Conservation (phyloP, 148 eudicot species). For the Diospyros lotus region DNA sequence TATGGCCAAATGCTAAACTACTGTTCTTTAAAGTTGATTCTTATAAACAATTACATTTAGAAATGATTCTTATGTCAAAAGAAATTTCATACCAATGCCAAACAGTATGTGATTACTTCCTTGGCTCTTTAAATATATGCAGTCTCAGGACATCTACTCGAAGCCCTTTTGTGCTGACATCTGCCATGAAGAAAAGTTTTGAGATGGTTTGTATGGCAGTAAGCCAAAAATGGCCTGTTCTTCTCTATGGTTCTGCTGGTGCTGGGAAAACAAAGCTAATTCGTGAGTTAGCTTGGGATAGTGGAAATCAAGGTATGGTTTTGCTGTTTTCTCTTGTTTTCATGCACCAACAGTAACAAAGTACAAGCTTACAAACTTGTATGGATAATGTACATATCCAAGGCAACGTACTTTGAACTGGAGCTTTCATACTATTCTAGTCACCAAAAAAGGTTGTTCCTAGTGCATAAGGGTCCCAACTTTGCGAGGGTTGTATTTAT, state of each 20-base stretch:
- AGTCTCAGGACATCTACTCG: slow-evolving; percentile 17
- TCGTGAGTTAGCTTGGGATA: slow-evolving; percentile 51
- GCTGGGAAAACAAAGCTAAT: slow-evolving; percentile 84
- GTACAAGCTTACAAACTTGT: too few relatives aligned
- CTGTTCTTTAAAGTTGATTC: too few relatives aligned
- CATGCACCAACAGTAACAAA: background rate
- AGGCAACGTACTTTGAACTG: too few relatives aligned
- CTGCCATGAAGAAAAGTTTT: slow-evolving; percentile 58
- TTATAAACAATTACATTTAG: too few relatives aligned
- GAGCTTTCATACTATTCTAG: background rate
- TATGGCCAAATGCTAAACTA: too few relatives aligned
- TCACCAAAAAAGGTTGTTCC: too few relatives aligned
- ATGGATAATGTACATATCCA: too few relatives aligned
- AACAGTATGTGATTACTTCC: too few relatives aligned
- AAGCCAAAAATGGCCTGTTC: slow-evolving; percentile 94
- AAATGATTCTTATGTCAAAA: too few relatives aligned
- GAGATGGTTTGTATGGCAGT: slow-evolving; percentile 85
- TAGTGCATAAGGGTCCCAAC: too few relatives aligned
- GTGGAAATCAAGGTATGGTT: slow-evolving; percentile 62
- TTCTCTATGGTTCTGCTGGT: slow-evolving; percentile 91
- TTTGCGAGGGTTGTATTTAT: too few relatives aligned
- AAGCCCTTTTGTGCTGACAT: slow-evolving; percentile 64
- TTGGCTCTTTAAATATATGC: slow-evolving; percentile 10
- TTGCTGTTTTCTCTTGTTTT: background rate
- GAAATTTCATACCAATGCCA: too few relatives aligned